A percentile compares a stretch with the other conserved stretches of the same genome.
Evolutionary conservation across 1,284 basidiomycete species (phyloP).

Genomic region (Tilletia setariae): DNA sequence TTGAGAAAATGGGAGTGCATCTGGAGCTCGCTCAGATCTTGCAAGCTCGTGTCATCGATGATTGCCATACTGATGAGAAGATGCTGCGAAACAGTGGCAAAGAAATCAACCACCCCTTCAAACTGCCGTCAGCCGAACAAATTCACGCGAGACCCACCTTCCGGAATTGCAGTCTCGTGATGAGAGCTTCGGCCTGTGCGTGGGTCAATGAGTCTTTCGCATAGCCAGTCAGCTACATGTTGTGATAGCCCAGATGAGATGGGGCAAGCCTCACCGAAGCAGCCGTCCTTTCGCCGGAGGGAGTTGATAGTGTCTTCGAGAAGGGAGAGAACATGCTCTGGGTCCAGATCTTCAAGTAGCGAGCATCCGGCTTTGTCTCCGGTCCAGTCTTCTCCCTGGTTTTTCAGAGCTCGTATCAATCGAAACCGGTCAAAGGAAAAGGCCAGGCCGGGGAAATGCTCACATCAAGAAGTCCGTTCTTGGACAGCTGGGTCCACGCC

Average conservation of each 20-base stretch:
- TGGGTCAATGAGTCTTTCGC: background rate
- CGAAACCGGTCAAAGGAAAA: too few relatives aligned
- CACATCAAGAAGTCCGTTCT: conserved; percentile 61
- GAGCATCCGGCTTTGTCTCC: conserved; percentile 79
- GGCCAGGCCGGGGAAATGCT: background rate
- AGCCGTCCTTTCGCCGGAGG: conserved; percentile 57
- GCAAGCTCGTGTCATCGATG: background rate
- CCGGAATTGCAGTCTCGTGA: conserved; percentile 26
- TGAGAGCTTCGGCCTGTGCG: conserved; percentile 20
- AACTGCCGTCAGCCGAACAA: too few relatives aligned
- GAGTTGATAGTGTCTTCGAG: conserved; percentile 64
- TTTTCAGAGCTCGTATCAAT: too few relatives aligned
- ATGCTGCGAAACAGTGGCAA: background rate
- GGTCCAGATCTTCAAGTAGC: conserved; percentile 69
- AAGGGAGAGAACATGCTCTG: conserved; percentile 62
- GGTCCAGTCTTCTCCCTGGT: conserved; percentile 78
- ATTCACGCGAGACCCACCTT: conserved; percentile 16
- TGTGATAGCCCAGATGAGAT: background rate
- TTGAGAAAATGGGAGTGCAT: conserved; percentile 24
- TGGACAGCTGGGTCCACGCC: conserved; percentile 73
- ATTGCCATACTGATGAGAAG: conserved; percentile 10
- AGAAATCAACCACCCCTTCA: background rate
- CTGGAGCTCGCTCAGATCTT: conserved; percentile 19
- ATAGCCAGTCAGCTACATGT: background rate
- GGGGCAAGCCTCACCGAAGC: conserved; percentile 45